Conservation (phyloP, 257 asterid species). For the Petunia axillaris region DNA sequence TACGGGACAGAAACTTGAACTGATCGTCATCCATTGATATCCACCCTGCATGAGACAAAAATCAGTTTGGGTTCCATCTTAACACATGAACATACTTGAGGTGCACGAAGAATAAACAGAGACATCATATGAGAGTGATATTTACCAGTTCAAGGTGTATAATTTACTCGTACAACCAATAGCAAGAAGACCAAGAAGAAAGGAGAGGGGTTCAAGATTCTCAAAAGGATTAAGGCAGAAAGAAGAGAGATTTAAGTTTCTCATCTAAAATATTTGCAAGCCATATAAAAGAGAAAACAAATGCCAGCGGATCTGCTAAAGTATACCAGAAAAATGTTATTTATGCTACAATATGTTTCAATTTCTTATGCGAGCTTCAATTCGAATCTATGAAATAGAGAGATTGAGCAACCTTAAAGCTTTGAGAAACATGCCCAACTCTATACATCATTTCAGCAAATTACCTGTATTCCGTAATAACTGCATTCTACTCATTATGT, state of each 20-base stretch:
- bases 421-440: background rate
- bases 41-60: slow-evolving; percentile 67
- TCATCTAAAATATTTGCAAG: slow-evolving; percentile 5
- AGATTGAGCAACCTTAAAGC: background rate
- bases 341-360: background rate
- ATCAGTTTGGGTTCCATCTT: background rate
- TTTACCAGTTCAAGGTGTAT: background rate
- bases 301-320: background rate
- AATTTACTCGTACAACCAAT: background rate
- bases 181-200: background rate
- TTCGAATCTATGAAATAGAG: background rate
- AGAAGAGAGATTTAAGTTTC: background rate
- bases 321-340: slow-evolving; percentile 20
- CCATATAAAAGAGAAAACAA: slow-evolving; percentile 1
- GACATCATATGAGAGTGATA: background rate
- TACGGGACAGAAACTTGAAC: slow-evolving; percentile 56
- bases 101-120: background rate
- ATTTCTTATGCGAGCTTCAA: slow-evolving; percentile 16
- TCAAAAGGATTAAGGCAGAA: slow-evolving; percentile 3
- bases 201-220: background rate
- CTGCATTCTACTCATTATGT: slow-evolving; percentile 65
- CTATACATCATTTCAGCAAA: slow-evolving; percentile 12
- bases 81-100: background rate
- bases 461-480: slow-evolving; percentile 64
- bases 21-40: slow-evolving; percentile 77